These are phyloP conservation scores for Paragyromitra xinjiangensis DNA, from an alignment of 495 filamentous ascomycete species.

Conservation along the genomic window DNA sequence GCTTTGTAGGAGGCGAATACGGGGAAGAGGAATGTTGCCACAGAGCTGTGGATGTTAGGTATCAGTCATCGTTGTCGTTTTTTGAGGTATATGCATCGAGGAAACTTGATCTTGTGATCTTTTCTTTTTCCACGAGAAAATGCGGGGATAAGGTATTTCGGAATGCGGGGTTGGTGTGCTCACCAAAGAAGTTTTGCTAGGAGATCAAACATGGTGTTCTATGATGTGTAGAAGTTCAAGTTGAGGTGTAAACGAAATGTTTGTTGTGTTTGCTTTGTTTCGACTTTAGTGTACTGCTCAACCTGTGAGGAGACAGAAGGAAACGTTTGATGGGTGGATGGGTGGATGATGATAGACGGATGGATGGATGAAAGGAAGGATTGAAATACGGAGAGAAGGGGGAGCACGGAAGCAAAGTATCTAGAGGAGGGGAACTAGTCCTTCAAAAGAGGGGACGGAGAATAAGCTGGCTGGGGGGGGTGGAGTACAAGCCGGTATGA, in stretches of 20 bases:
- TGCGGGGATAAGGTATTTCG: constrained; percentile 10
- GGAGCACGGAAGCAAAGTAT: constrained; percentile 30
- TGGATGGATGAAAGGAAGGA: constrained; percentile 32
- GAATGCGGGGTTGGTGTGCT: constrained; percentile 55
- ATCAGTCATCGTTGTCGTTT: constrained; percentile 43
- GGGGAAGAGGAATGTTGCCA: constrained; percentile 92
- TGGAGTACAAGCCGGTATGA: constrained; percentile 6
- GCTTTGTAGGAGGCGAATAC: constrained; percentile 99
- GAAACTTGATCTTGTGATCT: constrained; percentile 5
- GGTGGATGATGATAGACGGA: constrained; percentile 26
- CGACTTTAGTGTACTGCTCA: constrained; percentile 17
- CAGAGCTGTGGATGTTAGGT: constrained; percentile 66
- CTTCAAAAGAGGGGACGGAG: constrained; percentile 46
- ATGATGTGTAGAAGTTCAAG: constrained; percentile 15
- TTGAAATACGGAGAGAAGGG: constrained; percentile 11
- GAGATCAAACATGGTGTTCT: constrained; percentile 76
- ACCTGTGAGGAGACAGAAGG: constrained; percentile 28
- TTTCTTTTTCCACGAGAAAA: constrained; percentile 1
- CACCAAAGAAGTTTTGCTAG: constrained; percentile 82
- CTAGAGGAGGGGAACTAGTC: constrained; percentile 18
- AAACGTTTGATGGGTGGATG: constrained; percentile 12
- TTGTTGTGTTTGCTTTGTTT: background rate
- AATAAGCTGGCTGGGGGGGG: constrained; percentile 39
- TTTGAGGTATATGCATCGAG: background rate
- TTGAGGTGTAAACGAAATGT: background rate